Base-by-base conservation (phyloP, 169 alveolate species). In the Plasmodium sp. region DNA sequence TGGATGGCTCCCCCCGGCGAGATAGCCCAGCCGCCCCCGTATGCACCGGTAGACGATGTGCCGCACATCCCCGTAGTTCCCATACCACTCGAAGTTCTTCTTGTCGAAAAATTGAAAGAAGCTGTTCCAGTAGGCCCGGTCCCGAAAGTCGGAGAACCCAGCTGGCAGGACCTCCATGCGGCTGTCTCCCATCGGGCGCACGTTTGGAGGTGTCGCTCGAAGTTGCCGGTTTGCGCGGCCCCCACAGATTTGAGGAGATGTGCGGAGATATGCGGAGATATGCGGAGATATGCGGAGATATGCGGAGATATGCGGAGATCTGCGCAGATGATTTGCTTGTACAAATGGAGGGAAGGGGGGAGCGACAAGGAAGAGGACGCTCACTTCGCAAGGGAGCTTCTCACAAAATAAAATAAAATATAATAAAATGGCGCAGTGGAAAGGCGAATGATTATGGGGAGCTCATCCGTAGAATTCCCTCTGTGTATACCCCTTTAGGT, bases 71-170 rank as follows among this genome's bases (percentile, higher is more conserved):
- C 92, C 94, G 67, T 84, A 85, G 33, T 58, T 91, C 16, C 96
- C 96, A 80, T 96, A 96, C 97, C 97, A 96, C 62, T 96, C 97
- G 73, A 96, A 96, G 75, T 95, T 94, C 79, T 93, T 90, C 41
- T 95, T 80, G 58, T 96, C 96, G 12, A 96, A 94, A 79, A 88
- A 77, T 48, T 94, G 91, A 73, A 95, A 96, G 74, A 96, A 96
- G 71, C 85, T 80, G 27, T 94, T 92, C 97, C 97, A 96, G 81
- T 96, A 96, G n/a, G 82, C 86, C 14, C 96, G 79, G 5, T 56
- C 93, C 43, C 97, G 94, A 88, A 96, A 96, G 27, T 93, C 96
- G 14, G 97, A 95, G 31, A 85, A 96, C 34, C 95, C 95, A 43
- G 92, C 92, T 7, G 95, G 95, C 56, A 92, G 34, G 27, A 92